Evolutionary conservation across 176 grass and related monocot genomes (phyloP).

Genomic region (Carex kokanica): DNA sequence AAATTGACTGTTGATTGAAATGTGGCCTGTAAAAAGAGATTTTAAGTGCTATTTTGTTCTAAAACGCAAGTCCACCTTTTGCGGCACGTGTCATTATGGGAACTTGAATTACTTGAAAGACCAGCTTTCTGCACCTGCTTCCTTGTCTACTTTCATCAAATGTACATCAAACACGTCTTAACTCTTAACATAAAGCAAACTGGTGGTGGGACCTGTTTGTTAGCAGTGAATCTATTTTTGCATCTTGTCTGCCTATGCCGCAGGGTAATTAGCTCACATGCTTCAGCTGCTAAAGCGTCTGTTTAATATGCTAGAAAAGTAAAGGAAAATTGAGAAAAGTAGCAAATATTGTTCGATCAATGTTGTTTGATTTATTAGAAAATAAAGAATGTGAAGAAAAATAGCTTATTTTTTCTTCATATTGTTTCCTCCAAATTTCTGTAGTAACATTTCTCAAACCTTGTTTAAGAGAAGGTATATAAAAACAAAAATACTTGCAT

Average conservation of each 20-base stretch:
- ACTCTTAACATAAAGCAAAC: not conserved
- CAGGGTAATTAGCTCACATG: conserved; percentile 8
- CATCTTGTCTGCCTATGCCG: not conserved
- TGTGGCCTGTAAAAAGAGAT: not conserved
- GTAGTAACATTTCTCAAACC: not conserved
- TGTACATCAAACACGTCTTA: not conserved
- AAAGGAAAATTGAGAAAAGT: not conserved
- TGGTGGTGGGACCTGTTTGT: not conserved
- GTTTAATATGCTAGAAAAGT: not conserved
- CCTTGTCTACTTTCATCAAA: not conserved
- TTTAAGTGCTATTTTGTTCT: not conserved
- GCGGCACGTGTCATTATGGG: not conserved
- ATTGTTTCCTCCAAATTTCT: not conserved
- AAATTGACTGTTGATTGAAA: not conserved
- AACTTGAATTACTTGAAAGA: not conserved
- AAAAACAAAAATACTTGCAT: not conserved
- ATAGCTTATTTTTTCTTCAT: not conserved
- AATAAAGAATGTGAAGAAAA: not conserved
- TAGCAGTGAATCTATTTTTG: not conserved
- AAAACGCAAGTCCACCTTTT: not conserved
- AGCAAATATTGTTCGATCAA: not conserved
- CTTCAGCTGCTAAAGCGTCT: not conserved
- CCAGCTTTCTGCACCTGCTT: not conserved
- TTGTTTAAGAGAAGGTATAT: not conserved
- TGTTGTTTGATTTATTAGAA: not conserved